phyloP scores from a whole-genome alignment of 164 flowering plant genomes.

The Brasenia schreberi region DNA sequence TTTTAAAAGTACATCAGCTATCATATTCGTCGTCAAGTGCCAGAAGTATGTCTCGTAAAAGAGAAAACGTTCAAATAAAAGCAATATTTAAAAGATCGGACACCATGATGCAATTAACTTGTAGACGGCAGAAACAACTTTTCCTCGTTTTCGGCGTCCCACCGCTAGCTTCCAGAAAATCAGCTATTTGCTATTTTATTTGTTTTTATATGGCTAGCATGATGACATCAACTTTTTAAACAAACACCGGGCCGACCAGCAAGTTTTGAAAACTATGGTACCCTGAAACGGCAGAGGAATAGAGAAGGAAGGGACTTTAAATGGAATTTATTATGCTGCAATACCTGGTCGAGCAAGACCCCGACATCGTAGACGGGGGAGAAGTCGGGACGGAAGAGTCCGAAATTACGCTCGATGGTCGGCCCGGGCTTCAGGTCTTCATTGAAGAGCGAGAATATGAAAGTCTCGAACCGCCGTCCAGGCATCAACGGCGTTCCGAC shows the following conservation, averaged over 20 bases:
- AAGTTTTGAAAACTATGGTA: not conserved
- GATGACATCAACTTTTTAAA: not conserved
- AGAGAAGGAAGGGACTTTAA: not conserved
- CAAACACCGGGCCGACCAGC: not conserved
- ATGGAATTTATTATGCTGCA: not conserved
- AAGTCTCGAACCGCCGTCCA: slow-evolving; percentile 34
- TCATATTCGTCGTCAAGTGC: no score
- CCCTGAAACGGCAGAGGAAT: not conserved
- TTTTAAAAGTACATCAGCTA: no score
- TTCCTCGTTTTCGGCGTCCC: no score
- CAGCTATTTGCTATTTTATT: not conserved
- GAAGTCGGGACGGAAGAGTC: slow-evolving; percentile 65
- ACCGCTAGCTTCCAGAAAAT: no score
- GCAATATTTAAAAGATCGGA: no score
- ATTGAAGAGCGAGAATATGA: slow-evolving; percentile 62
- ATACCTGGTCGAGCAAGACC: slow-evolving; percentile 30
- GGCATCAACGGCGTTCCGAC: slow-evolving; percentile 62
- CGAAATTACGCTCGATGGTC: slow-evolving; percentile 65
- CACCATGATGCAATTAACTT: no score
- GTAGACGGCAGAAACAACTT: no score
- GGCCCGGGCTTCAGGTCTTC: slow-evolving; percentile 68
- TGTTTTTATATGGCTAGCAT: not conserved
- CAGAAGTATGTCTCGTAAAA: no score
- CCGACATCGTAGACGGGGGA: slow-evolving; percentile 77
- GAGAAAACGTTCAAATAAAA: no score